phyloP scores from a whole-genome alignment of 768 basidiomycete species.

The Cystobasidium onofrii region DNA sequence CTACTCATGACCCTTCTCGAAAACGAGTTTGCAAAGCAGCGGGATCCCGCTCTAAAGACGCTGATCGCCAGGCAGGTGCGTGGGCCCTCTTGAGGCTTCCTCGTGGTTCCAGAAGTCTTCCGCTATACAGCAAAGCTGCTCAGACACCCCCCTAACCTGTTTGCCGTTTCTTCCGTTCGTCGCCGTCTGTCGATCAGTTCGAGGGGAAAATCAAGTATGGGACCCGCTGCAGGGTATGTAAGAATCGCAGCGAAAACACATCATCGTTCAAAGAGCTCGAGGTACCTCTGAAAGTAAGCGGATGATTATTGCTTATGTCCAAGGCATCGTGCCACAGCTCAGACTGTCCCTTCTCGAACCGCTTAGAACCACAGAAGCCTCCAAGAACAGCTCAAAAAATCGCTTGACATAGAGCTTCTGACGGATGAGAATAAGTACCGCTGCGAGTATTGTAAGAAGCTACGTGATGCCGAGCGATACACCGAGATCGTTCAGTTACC shows the following conservation, averaged over 20 bases:
- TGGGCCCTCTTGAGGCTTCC: neutral
- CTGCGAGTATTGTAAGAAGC: conserved; percentile 63
- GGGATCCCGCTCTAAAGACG: conserved; percentile 55
- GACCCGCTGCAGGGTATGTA: conserved; percentile 67
- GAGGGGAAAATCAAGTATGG: conserved; percentile 75
- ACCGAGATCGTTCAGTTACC: conserved; percentile 65
- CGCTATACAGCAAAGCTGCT: neutral
- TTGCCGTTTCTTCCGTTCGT: conserved; percentile 11
- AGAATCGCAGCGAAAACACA: conserved; percentile 58
- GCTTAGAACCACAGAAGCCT: conserved; percentile 67
- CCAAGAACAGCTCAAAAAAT: conserved; percentile 61
- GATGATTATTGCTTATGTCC: too few relatives aligned
- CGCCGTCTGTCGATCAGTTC: conserved; percentile 54
- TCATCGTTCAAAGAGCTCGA: conserved; percentile 81
- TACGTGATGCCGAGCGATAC: conserved; percentile 72
- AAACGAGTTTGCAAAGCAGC: conserved; percentile 75
- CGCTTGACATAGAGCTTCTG: conserved; percentile 63
- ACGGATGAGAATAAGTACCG: conserved; percentile 82
- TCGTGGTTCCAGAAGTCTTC: neutral
- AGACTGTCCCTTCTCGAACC: too few relatives aligned
- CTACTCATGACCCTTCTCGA: conserved; percentile 85
- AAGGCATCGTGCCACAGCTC: too few relatives aligned
- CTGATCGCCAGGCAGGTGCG: conserved; percentile 66
- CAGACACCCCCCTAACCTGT: neutral
- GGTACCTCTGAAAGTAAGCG: conserved; percentile 63